Conservation (phyloP, 129 eudicot genomes). For the Sambucus nigra region DNA sequence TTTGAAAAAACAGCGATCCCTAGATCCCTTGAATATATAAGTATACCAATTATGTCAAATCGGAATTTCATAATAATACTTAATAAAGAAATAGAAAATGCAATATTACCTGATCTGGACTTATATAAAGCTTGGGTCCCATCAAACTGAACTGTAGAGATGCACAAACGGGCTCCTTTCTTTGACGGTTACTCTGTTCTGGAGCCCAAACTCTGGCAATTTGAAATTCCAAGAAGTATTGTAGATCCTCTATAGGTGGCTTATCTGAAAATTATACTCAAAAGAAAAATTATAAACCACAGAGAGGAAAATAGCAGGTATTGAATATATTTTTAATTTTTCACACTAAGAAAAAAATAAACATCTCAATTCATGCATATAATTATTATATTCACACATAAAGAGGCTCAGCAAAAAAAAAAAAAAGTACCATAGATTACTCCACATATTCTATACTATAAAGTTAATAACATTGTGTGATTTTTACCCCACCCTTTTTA, state of each 20-base stretch:
- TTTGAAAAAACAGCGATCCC: too few species aligned
- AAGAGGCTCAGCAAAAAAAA: too few species aligned
- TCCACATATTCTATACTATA: too few species aligned
- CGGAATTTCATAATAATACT: too few species aligned
- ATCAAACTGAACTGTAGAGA: slow-evolving; percentile 90
- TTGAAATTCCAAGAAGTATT: slow-evolving; percentile 85
- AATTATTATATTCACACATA: neutral
- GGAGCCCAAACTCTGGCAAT: slow-evolving; percentile 91
- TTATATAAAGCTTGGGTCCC: slow-evolving; percentile 91
- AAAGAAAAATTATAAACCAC: neutral
- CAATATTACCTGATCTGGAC: slow-evolving; percentile 79
- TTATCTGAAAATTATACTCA: slow-evolving; percentile 35
- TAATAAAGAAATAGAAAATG: too few species aligned
- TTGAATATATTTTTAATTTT: neutral
- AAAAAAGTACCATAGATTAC: too few species aligned
- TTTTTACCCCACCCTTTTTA: too few species aligned
- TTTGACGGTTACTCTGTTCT: slow-evolving; percentile 67
- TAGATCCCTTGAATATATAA: too few species aligned
- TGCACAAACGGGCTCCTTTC: slow-evolving; percentile 85
- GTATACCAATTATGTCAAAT: too few species aligned
- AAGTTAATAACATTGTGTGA: too few species aligned
- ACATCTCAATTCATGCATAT: neutral
- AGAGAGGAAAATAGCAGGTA: neutral
- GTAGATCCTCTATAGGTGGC: slow-evolving; percentile 93
- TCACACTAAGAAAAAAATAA: neutral